Evolutionary conservation across 768 basidiomycete genomes (phyloP), one percentile per base, ranked within the genome.

Genomic region (Hortiboletus campestris): DNA sequence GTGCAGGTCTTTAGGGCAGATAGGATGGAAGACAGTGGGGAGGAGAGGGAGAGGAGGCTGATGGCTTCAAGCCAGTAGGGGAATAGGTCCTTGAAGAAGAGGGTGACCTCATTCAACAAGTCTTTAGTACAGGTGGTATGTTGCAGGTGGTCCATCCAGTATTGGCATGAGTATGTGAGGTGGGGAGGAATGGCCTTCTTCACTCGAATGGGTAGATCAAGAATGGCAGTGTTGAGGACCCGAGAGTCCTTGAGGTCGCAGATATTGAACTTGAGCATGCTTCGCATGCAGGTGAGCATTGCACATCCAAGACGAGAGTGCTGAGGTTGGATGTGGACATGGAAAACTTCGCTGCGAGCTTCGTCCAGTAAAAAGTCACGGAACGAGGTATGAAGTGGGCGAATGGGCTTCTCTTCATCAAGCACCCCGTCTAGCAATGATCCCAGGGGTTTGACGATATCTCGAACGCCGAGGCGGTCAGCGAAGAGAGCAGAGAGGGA

Each of bases 51-150:
- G 20, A 56, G 46, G 1, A 63, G 47, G 25, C 62, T 51, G 7
- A 76, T 56, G 4, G 65, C 69, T 47, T 76, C 75, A 32, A 42
- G 49, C 45, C 32, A 51, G 40, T 32, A 51, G 36, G 49, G 39
- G 9, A 47, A 34, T 14, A 25, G 47, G 11, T 19, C 13, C 25
- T 46, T 51, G 22, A 56, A 56, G 31, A 44, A 56, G 19, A 41
- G 31, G 2, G 44, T 46, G 12, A 51, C 12, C 3, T 50, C 44
- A 25, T 25, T 1, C 20, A 56, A 10, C 19, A 56, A 20, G 8
- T 42, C 45, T 32, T 28, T 34, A 9, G 28, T n/a, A 49, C 36
- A 49, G 7, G 28, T 11, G 1, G 13, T 13, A 32, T 39, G 28
- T 25, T n/a, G 48, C 13, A 55, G 14, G 20, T 49, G 54, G 31